These are phyloP conservation scores for Macrolepiota albuminosa DNA, from an alignment of 768 basidiomycete genomes.

Conservation along the genomic window DNA sequence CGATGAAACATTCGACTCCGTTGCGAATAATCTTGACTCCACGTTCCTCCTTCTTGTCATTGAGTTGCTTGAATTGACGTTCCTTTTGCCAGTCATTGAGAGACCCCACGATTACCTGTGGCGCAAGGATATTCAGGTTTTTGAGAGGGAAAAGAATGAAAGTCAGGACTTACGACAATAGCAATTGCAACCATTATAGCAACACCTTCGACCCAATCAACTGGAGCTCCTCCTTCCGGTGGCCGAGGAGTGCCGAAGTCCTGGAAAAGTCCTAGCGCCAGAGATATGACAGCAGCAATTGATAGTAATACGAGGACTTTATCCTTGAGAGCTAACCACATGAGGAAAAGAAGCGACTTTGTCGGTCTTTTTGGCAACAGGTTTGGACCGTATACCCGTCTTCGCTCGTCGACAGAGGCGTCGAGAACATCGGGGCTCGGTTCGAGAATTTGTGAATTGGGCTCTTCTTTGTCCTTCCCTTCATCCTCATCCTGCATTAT, in stretches of 20 bases:
- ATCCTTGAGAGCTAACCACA: constrained; percentile 87
- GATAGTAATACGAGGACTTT: constrained; percentile 88
- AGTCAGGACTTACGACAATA: constrained; percentile 54
- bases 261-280: constrained; percentile 92
- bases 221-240: constrained; percentile 62
- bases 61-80: constrained; percentile 87
- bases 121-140: constrained; percentile 8
- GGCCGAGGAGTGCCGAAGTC: constrained; percentile 73
- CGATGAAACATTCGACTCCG: constrained; percentile 65
- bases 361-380: too few species aligned
- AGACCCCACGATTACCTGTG: constrained; percentile 82
- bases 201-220: constrained; percentile 97
- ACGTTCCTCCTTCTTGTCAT: constrained; percentile 94
- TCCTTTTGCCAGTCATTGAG: constrained; percentile 99
- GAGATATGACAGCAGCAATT: constrained; percentile 87
- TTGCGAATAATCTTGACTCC: constrained; percentile 79
- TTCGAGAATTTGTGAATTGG: constrained; percentile 34
- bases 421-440: constrained; percentile 17
- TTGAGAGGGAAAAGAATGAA: not conserved
- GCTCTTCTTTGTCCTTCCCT: constrained; percentile 25
- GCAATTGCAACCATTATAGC: constrained; percentile 72
- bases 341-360: too few species aligned
- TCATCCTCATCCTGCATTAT: constrained; percentile 11
- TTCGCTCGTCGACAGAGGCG: constrained; percentile 56
- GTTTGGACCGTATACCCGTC: constrained; percentile 74